phyloP scores from a whole-genome alignment of 345 rosid species.

The Punica granatum region DNA sequence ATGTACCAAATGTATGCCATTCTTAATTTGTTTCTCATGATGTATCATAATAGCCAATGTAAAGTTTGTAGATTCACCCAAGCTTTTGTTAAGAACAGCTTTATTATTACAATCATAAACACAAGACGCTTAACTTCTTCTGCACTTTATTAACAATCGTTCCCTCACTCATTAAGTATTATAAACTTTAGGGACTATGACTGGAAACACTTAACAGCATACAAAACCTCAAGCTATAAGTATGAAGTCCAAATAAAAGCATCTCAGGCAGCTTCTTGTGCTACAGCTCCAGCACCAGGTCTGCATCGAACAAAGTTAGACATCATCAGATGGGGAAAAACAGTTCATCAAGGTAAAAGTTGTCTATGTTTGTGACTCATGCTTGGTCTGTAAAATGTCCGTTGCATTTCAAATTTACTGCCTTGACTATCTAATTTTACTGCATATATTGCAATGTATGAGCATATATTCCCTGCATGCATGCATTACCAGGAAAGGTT shows the following conservation, averaged over 20 bases:
- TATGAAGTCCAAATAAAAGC: neutral
- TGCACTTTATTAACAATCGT: neutral
- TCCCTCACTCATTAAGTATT: neutral
- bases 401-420: no score
- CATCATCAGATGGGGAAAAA: slow-evolving; percentile 13
- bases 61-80: no score
- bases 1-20: neutral
- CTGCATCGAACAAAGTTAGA: slow-evolving; percentile 32
- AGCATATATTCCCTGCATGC: neutral
- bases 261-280: slow-evolving; percentile 5
- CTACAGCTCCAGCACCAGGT: slow-evolving; percentile 91
- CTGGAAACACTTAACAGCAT: neutral
- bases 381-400: neutral
- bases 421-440: neutral
- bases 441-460: neutral
- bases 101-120: neutral
- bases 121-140: neutral
- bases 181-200: neutral
- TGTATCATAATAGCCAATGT: neutral
- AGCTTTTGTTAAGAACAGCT: neutral
- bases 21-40: neutral
- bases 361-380: neutral
- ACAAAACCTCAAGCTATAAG: neutral
- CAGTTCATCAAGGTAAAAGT: neutral
- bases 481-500: neutral